Percentiles rank a stretch among this genome's conserved stretches.
Evolutionary conservation across 1,284 basidiomycete genomes (phyloP).

Genomic region (Hymenochaete sp.): DNA sequence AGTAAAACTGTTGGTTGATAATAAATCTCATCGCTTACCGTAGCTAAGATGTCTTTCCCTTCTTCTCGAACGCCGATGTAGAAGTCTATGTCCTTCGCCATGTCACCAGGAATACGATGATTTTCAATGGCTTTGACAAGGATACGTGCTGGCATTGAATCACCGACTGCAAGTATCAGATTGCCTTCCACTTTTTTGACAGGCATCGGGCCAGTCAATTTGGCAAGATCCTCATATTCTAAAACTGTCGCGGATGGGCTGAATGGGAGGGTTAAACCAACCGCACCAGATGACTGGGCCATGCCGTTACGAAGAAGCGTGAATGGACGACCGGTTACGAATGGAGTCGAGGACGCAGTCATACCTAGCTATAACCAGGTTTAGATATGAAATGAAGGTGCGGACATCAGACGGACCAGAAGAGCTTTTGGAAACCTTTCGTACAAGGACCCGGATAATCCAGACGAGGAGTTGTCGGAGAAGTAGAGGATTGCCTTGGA

Average conservation of each 20-base stretch:
- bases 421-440: conserved; percentile 2
- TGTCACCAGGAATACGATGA: conserved; percentile 9
- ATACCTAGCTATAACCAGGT: conserved; percentile 11
- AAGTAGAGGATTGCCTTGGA: conserved; percentile 12
- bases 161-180: conserved; percentile 15
- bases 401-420: conserved; percentile 1
- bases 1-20: neutral
- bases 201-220: conserved; percentile 8
- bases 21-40: conserved; percentile 2
- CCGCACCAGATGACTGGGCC: conserved; percentile 13
- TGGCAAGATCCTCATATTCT: conserved; percentile 6
- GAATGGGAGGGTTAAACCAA: conserved; percentile 10
- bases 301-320: conserved; percentile 15
- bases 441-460: conserved; percentile 6
- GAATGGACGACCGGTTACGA: conserved; percentile 14
- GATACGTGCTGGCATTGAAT: conserved; percentile 13
- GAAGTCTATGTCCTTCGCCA: conserved; percentile 12
- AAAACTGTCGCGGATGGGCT: conserved; percentile 1
- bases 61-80: conserved; percentile 11
- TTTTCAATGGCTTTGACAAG: conserved; percentile 13
- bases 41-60: neutral
- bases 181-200: conserved; percentile 15
- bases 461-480: conserved; percentile 7
- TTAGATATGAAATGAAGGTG: neutral
- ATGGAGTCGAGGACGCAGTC: conserved; percentile 16